These are phyloP conservation scores for Zymoseptoria ardabiliae DNA, from an alignment of 2,329 filamentous ascomycete genomes.

Conservation along the genomic window DNA sequence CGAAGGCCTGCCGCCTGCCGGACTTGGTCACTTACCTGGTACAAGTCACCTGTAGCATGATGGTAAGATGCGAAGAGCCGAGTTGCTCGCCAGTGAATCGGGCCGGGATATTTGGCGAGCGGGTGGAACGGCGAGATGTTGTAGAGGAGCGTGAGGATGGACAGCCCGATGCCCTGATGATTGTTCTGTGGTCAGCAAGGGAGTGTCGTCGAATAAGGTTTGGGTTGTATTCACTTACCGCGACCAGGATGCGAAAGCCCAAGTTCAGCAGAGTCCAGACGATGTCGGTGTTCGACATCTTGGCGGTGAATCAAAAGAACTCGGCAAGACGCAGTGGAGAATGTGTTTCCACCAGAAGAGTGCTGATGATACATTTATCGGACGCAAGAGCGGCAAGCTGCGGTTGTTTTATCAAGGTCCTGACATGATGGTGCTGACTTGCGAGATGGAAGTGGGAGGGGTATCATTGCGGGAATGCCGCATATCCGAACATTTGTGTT, in stretches of 20 bases:
- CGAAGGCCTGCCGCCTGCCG: too few species aligned
- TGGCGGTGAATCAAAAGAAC: neutral
- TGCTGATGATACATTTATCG: neutral
- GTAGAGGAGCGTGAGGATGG: slow-evolving; percentile 7
- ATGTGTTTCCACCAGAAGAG: neutral
- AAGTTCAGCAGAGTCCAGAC: neutral
- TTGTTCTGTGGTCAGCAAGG: neutral
- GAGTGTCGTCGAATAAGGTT: neutral
- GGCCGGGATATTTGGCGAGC: slow-evolving; percentile 18
- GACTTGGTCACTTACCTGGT: too few species aligned
- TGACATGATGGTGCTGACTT: neutral
- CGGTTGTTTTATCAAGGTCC: neutral
- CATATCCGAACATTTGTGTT: neutral
- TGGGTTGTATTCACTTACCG: neutral
- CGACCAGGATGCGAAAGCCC: neutral
- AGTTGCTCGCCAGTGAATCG: slow-evolving; percentile 15
- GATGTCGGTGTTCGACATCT: neutral
- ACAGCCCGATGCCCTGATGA: neutral
- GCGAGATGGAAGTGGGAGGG: neutral
- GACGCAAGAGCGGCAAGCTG: neutral
- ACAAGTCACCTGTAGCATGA: slow-evolving; percentile 16
- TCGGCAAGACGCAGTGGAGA: neutral
- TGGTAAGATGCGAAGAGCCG: slow-evolving; percentile 17
- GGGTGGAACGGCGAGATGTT: slow-evolving; percentile 22
- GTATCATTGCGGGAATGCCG: neutral